These are phyloP conservation scores for Anacardium occidentale DNA, from an alignment of 345 rosid genomes.

Conservation along the genomic window DNA sequence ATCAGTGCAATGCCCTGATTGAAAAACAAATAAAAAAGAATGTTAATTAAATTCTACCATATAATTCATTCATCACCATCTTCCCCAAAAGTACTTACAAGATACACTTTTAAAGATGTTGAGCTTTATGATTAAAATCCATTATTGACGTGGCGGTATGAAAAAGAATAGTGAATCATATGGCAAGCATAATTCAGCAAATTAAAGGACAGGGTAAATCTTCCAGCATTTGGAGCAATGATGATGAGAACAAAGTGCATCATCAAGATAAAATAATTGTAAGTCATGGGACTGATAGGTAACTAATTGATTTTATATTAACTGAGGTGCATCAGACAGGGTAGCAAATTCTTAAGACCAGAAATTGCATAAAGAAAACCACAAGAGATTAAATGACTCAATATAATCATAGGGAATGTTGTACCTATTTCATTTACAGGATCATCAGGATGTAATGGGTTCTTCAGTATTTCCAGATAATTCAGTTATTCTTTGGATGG, in stretches of 20 bases:
- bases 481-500: no score
- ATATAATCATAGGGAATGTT: no score
- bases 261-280: background rate
- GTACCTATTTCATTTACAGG: no score
- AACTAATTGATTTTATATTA: no score
- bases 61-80: conserved; percentile 7
- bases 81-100: background rate
- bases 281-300: no score
- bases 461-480: no score
- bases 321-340: no score
- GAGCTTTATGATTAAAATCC: background rate
- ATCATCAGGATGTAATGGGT: no score
- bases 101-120: background rate
- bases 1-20: conserved; percentile 91
- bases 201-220: background rate
- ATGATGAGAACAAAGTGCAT: background rate
- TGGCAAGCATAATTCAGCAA: background rate
- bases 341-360: no score
- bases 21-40: conserved; percentile 20
- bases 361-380: no score
- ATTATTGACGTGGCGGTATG: background rate
- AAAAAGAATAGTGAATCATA: background rate
- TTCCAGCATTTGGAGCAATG: background rate
- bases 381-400: no score
- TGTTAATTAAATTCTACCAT: conserved; percentile 14